phyloP scores from a whole-genome alignment of 306 rosid genomes.

The Luffa acutangula region DNA sequence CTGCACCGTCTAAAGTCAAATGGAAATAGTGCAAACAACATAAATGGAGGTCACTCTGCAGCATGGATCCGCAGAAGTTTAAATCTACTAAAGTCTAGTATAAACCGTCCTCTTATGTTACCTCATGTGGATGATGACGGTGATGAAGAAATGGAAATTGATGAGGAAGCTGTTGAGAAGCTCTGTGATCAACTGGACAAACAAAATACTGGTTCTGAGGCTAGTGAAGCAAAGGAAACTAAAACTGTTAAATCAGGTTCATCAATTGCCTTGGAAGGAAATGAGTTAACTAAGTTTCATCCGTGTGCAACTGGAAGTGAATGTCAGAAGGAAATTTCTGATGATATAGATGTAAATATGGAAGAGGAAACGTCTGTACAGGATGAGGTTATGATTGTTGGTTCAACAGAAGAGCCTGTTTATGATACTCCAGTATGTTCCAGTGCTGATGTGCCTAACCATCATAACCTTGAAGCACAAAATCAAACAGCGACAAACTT shows the following conservation, averaged over 20 bases:
- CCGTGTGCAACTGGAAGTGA: slow-evolving; percentile 7
- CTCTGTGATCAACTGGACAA: slow-evolving; percentile 36
- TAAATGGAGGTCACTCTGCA: slow-evolving; percentile 68
- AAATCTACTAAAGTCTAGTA: slow-evolving; percentile 55
- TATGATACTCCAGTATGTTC: slow-evolving; percentile 6
- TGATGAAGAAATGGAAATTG: slow-evolving; percentile 98
- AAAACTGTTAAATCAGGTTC: slow-evolving; percentile 12
- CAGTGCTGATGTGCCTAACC: slow-evolving; percentile 9
- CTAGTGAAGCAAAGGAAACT: slow-evolving; percentile 5
- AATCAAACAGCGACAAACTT: slow-evolving; percentile 22
- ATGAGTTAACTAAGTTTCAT: slow-evolving; percentile 10
- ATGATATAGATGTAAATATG: slow-evolving; percentile 39
- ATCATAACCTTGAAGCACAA: slow-evolving; percentile 16
- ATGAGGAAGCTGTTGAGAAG: slow-evolving; percentile 67
- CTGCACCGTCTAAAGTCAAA: slow-evolving; percentile 67
- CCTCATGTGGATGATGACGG: slow-evolving; percentile 64
- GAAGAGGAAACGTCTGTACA: slow-evolving; percentile 35
- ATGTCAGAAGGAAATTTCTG: slow-evolving; percentile 17
- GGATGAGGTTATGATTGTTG: slow-evolving; percentile 27
- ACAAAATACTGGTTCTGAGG: slow-evolving; percentile 21
- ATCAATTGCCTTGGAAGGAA: slow-evolving; percentile 17
- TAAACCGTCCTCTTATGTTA: slow-evolving; percentile 39
- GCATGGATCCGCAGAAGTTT: slow-evolving; percentile 93
- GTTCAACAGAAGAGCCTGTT: slow-evolving; percentile 17
- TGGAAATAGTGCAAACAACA: slow-evolving; percentile 42